Conservation (phyloP, 2,329 filamentous ascomycete species). For the Colletotrichum nymphaeae region DNA sequence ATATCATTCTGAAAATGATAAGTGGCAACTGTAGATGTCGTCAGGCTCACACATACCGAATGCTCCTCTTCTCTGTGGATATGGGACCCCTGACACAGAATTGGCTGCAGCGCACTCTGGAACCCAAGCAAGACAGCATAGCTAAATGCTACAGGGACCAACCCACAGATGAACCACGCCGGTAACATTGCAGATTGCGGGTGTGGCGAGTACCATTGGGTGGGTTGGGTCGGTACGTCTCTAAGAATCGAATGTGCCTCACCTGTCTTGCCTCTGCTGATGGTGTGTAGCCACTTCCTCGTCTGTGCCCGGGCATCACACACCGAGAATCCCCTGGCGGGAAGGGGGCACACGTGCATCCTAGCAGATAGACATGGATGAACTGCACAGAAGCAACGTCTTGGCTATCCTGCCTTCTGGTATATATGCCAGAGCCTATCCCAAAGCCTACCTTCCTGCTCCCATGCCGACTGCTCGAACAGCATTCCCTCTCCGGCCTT, state of each 20-base stretch:
- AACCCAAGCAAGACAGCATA: neutral
- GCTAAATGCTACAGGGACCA: neutral
- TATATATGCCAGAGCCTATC: conserved; percentile 26
- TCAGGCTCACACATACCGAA: no score
- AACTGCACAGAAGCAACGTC: neutral
- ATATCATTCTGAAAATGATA: no score
- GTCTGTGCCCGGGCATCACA: conserved; percentile 3
- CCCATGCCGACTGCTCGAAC: conserved; percentile 29
- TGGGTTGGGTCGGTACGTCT: conserved; percentile 6
- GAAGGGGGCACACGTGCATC: neutral
- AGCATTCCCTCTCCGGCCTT: conserved; percentile 23
- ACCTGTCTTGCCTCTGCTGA: conserved; percentile 9
- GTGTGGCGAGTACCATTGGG: conserved; percentile 17
- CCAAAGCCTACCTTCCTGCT: neutral
- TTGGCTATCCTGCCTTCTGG: neutral
- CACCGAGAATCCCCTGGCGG: neutral
- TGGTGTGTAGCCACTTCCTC: conserved; percentile 13
- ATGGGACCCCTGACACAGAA: no score
- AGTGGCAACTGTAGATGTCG: no score
- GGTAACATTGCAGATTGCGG: conserved; percentile 7
- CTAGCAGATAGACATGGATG: neutral
- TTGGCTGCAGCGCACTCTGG: neutral
- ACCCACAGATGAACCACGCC: no score
- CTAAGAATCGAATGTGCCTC: conserved; percentile 17
- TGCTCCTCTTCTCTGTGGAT: no score